Conservation (phyloP, 768 basidiomycete species). For the Chalciporus sphaerocephalus region DNA sequence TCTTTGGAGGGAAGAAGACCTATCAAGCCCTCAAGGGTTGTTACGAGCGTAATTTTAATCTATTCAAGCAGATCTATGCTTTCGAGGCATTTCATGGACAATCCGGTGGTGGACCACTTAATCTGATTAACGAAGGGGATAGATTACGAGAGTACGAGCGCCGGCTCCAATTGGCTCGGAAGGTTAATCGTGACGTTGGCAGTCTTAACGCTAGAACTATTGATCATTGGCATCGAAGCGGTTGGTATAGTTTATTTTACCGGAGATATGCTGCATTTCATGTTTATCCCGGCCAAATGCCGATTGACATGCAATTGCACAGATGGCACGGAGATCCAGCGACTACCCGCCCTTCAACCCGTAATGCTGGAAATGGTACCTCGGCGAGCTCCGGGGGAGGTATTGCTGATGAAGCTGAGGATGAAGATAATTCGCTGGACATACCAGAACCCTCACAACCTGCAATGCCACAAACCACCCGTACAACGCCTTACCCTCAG, state of each 20-base stretch:
- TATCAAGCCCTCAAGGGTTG: slow-evolving; percentile 83
- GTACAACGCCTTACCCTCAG: slow-evolving; percentile 22
- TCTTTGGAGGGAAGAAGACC: slow-evolving; percentile 74
- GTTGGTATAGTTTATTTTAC: slow-evolving; percentile 75
- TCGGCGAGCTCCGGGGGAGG: slow-evolving; percentile 28
- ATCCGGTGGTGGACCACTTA: slow-evolving; percentile 37
- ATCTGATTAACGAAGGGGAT: slow-evolving; percentile 52
- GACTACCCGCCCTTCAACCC: slow-evolving; percentile 45
- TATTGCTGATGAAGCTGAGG: slow-evolving; percentile 45
- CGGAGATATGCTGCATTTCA: slow-evolving; percentile 42
- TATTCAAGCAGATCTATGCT: slow-evolving; percentile 78
- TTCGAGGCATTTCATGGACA: slow-evolving; percentile 50
- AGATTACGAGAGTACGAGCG: slow-evolving; percentile 69
- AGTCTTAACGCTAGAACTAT: slow-evolving; percentile 70
- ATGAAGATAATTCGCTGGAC: slow-evolving; percentile 48
- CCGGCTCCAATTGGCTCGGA: slow-evolving; percentile 61
- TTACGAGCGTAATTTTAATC: slow-evolving; percentile 79
- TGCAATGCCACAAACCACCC: slow-evolving; percentile 25
- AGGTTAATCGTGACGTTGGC: slow-evolving; percentile 64
- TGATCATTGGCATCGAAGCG: slow-evolving; percentile 74
- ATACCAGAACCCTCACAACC: slow-evolving; percentile 33
- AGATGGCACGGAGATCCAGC: slow-evolving; percentile 70
- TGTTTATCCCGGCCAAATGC: background rate
- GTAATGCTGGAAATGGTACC: slow-evolving; percentile 32
- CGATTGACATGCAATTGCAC: slow-evolving; percentile 22